Conservation (phyloP, 2,329 filamentous ascomycete species). For the Xylaria sp. region DNA sequence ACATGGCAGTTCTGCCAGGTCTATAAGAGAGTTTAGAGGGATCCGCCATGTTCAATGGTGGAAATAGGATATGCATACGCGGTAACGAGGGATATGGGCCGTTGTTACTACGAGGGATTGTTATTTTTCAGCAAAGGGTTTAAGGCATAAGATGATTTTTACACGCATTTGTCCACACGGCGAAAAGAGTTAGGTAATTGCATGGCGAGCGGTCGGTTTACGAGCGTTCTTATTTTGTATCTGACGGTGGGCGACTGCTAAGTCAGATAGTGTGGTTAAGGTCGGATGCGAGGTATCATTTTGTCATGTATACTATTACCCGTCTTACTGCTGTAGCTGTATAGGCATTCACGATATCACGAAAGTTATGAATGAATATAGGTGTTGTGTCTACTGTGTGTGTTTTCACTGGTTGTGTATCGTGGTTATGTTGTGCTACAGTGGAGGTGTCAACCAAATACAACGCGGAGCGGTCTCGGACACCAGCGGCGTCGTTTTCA, state of each 20-base stretch:
- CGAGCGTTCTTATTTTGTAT: slow-evolving; percentile 5
- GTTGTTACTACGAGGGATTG: background rate
- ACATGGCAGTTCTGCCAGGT: slow-evolving; percentile 53
- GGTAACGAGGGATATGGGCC: background rate
- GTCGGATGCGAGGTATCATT: slow-evolving; percentile 9
- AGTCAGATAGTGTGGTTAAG: background rate
- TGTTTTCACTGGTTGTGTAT: background rate
- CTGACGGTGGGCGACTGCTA: background rate
- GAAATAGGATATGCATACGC: background rate
- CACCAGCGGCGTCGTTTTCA: too few species aligned
- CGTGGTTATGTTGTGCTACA: too few species aligned
- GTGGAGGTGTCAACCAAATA: too few species aligned
- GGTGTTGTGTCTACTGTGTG: background rate
- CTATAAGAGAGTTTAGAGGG: slow-evolving; percentile 36
- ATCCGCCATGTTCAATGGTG: background rate
- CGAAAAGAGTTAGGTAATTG: slow-evolving; percentile 12
- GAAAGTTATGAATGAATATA: slow-evolving; percentile 19
- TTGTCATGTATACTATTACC: background rate
- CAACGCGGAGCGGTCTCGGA: too few species aligned
- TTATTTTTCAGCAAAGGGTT: slow-evolving; percentile 5
- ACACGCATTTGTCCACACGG: slow-evolving; percentile 37
- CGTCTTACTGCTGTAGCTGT: slow-evolving; percentile 1
- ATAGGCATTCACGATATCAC: slow-evolving; percentile 27
- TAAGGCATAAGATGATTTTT: slow-evolving; percentile 16
- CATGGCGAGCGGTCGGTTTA: slow-evolving; percentile 30